Evolutionary conservation across 495 filamentous ascomycete genomes (phyloP), one percentile per base, ranked within the genome.

Genomic region (Rhypophila decipiens): DNA sequence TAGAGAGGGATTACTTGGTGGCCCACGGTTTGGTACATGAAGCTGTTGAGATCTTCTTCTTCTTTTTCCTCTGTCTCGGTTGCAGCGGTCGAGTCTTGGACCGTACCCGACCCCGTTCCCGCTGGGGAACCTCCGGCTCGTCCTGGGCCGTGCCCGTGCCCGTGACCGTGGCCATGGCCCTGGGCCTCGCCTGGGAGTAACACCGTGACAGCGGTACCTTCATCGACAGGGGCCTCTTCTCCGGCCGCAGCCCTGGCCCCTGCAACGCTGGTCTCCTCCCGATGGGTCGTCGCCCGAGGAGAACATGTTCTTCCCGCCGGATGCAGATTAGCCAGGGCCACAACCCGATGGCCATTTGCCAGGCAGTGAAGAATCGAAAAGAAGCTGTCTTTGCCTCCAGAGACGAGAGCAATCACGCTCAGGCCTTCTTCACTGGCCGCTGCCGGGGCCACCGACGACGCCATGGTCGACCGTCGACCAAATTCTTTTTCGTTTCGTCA

Each of bases 21-120:
- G 33, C 93, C 93, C 42, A 94, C 86, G 1, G 94, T 97, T 71
- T 98, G 93, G 75, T 96, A 98, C 93, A 98, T 97, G 80, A 88
- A 96, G 74, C 88, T 95, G 68, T 98, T 85, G 53, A 93, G 76
- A 66, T 94, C 89, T 4, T 82, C 71, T 48, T 81, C 76, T 39
- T 72, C 72, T 23, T 64, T 56, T 36, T 53, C 60, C 18, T 52
- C 45, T 5, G 24, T 10, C 10, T 13, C 31, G 31, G 8, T 21
- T 4, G 15, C 21, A 9, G 3, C 18, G 13, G 43, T 19, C 17
- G 15, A 20, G 27, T 42, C 23, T 42, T 22, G 13, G 10, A 42
- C 11, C 5, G 41, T 15, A 15, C n/a, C 24, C 17, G 13, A 10
- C n/a, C 24, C 12, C n/a, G 22, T 13, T 31, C 41, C 17, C 20